Evolutionary conservation across 257 asterid species (phyloP).

Genomic region (Jaltomata sinuosa): DNA sequence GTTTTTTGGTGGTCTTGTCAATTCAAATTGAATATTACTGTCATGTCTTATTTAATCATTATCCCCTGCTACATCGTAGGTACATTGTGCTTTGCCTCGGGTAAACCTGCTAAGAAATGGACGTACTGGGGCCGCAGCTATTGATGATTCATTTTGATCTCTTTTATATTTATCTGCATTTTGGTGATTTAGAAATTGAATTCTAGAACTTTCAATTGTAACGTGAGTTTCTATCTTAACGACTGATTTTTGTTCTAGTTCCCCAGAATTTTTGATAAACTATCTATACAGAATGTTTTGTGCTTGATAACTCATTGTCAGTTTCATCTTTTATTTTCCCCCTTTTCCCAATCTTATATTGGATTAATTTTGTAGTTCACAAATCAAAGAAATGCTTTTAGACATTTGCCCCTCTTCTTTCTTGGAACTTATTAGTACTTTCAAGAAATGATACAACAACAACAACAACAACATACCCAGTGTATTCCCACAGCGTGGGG

Average conservation of each 20-base stretch:
- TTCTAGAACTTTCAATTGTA: not conserved
- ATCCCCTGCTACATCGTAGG: conserved; percentile 15
- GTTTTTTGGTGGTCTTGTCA: not conserved
- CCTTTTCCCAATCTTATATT: not conserved
- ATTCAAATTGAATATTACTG: not conserved
- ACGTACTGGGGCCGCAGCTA: conserved; percentile 78
- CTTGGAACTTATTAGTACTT: not conserved
- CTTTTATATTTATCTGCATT: not conserved
- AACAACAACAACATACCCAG: too few species aligned
- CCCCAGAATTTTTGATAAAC: not conserved
- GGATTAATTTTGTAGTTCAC: not conserved
- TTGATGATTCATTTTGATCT: conserved; percentile 10
- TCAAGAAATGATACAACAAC: not conserved
- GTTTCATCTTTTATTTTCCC: not conserved
- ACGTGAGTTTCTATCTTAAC: not conserved
- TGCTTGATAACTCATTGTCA: not conserved
- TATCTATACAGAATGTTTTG: not conserved
- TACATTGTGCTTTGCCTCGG: conserved; percentile 58
- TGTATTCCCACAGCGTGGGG: too few species aligned
- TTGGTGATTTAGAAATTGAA: not conserved
- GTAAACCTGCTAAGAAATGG: conserved; percentile 69
- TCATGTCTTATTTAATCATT: not conserved
- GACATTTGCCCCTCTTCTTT: not conserved
- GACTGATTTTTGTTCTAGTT: not conserved
- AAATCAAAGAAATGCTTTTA: not conserved